phyloP scores from a whole-genome alignment of 768 basidiomycete species.

The Leccinum obscurum region DNA sequence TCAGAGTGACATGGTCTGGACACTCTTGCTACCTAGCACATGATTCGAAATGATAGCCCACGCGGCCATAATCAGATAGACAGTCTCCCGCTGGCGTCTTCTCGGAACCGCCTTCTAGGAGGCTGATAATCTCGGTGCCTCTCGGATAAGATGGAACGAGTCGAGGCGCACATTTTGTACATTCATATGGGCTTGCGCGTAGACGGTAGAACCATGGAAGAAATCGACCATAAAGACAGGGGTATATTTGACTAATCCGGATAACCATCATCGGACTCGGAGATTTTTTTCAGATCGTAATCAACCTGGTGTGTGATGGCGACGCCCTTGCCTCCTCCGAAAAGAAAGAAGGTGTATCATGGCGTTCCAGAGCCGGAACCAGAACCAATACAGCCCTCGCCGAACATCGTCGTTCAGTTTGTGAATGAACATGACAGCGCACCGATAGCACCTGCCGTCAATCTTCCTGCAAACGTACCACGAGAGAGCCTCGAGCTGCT shows the following conservation, averaged over 20 bases:
- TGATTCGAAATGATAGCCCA: neutral
- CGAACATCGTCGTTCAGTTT: constrained; percentile 88
- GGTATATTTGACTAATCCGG: neutral
- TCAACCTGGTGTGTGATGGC: constrained; percentile 55
- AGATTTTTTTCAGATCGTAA: neutral
- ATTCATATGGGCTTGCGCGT: no score
- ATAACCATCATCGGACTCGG: neutral
- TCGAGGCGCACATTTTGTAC: no score
- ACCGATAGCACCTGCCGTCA: constrained; percentile 84
- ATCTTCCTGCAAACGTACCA: constrained; percentile 83
- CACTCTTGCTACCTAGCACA: no score
- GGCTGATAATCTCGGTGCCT: neutral
- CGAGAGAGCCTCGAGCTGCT: constrained; percentile 83
- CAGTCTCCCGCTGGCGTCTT: neutral
- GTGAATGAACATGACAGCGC: constrained; percentile 85
- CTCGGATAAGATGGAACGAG: no score
- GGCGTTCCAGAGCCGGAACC: constrained; percentile 66
- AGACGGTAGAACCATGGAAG: no score
- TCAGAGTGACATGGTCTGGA: neutral
- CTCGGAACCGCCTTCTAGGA: neutral
- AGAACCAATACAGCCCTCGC: constrained; percentile 47
- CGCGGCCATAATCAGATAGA: neutral
- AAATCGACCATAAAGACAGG: neutral
- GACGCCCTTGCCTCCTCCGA: constrained; percentile 83
- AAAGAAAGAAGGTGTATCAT: constrained; percentile 82